Conservation (phyloP, 2,329 filamentous ascomycete species). For the Clonostachys rhizophaga region DNA sequence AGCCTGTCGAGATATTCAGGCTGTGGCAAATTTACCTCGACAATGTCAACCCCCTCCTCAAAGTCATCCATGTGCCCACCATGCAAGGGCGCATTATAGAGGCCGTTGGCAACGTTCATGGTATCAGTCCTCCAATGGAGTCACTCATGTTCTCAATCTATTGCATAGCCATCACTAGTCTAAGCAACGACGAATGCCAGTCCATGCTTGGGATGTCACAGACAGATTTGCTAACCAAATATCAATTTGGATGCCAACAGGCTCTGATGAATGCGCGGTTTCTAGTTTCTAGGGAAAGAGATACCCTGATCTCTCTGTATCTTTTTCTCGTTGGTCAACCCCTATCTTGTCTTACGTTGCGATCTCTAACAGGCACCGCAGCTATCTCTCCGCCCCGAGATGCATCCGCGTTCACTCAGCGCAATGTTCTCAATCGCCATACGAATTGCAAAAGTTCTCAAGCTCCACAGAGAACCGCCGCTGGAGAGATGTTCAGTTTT, state of each 20-base stretch:
- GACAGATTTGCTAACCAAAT: constrained; percentile 31
- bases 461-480: constrained; percentile 58
- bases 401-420: constrained; percentile 44
- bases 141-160: constrained; percentile 64
- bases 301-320: constrained; percentile 39
- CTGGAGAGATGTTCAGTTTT: constrained; percentile 52
- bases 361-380: constrained; percentile 12
- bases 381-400: constrained; percentile 37
- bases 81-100: constrained; percentile 62
- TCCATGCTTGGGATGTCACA: constrained; percentile 32
- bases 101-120: constrained; percentile 50
- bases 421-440: constrained; percentile 49
- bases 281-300: constrained; percentile 41
- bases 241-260: constrained; percentile 44
- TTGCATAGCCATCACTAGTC: constrained; percentile 51
- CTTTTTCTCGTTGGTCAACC: no score
- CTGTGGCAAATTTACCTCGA: constrained; percentile 74
- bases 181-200: constrained; percentile 49
- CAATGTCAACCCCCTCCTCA: constrained; percentile 70
- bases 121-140: constrained; percentile 52
- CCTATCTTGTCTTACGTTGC: no score
- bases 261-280: constrained; percentile 47
- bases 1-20: constrained; percentile 60
- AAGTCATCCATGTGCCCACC: constrained; percentile 67
- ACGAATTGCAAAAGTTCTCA: constrained; percentile 63